A percentile compares a stretch with the other conserved stretches of the same genome.
These are phyloP conservation scores for Dothistroma septosporum DNA, from an alignment of 2,329 filamentous ascomycete genomes.

Conservation along the genomic window DNA sequence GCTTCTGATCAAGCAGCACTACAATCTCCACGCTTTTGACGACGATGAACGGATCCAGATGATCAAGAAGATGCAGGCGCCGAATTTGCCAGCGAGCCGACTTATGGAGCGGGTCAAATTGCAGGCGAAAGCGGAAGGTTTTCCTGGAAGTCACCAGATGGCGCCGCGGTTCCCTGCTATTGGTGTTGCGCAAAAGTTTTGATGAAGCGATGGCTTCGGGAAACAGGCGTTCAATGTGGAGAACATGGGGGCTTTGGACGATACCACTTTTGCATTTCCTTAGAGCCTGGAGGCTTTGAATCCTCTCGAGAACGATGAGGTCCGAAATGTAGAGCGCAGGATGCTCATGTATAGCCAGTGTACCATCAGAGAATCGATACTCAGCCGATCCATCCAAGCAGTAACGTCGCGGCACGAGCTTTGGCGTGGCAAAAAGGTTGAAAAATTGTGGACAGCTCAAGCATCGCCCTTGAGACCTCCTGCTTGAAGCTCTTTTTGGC, in stretches of 20 bases:
- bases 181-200: slow-evolving; percentile 3
- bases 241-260: neutral
- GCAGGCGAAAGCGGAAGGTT: slow-evolving; percentile 24
- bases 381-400: neutral
- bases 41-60: slow-evolving; percentile 48
- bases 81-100: slow-evolving; percentile 43
- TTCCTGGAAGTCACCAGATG: slow-evolving; percentile 17
- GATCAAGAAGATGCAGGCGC: slow-evolving; percentile 55
- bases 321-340: neutral
- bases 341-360: neutral
- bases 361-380: neutral
- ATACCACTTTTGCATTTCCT: slow-evolving; percentile 6
- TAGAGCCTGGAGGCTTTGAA: neutral
- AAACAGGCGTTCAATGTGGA: neutral
- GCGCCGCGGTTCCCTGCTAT: slow-evolving; percentile 7
- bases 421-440: neutral
- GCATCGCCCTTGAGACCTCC: no score
- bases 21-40: slow-evolving; percentile 57
- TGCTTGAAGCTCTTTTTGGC: no score
- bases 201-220: slow-evolving; percentile 9
- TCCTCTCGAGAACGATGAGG: neutral
- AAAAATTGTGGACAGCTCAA: no score
- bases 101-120: slow-evolving; percentile 45
- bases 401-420: neutral
- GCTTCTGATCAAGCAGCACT: slow-evolving; percentile 57